phyloP scores from a whole-genome alignment of 2,329 filamentous ascomycete genomes.

The Trichoderma gracile region DNA sequence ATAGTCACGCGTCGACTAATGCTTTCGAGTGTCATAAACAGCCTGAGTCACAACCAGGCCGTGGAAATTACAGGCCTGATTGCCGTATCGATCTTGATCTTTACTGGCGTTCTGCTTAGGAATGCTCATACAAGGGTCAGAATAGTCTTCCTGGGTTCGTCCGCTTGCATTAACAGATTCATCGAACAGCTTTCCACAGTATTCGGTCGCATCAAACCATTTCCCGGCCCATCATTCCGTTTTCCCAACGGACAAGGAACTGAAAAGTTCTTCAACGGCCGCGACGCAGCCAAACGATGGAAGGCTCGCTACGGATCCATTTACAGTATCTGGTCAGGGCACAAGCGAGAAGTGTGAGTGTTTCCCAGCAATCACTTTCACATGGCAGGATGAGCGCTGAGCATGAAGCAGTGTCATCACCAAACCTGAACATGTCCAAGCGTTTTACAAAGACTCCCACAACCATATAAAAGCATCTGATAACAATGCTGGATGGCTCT shows the following conservation, averaged over 20 bases:
- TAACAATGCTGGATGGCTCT: conserved; percentile 23
- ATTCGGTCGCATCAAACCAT: neutral
- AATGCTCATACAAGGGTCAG: neutral
- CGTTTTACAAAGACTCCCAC: conserved; percentile 24
- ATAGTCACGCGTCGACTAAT: neutral
- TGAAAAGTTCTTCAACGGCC: conserved; percentile 23
- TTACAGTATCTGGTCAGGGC: conserved; percentile 25
- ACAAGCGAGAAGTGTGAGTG: conserved; percentile 23
- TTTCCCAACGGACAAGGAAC: conserved; percentile 26
- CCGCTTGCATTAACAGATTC: no score
- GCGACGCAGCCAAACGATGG: conserved; percentile 11
- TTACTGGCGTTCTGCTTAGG: no score
- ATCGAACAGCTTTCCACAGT: neutral
- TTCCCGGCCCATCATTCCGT: conserved; percentile 12
- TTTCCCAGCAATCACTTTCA: neutral
- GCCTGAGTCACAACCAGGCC: neutral
- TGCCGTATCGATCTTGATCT: neutral
- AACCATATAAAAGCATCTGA: conserved; percentile 19
- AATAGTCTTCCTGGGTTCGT: no score
- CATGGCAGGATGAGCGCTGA: neutral
- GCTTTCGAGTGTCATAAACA: neutral
- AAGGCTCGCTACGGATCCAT: neutral
- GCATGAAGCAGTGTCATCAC: conserved; percentile 15
- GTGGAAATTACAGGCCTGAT: neutral
- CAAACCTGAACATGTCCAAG: conserved; percentile 13